These are phyloP conservation scores for Lagenidium sp. DNA, from an alignment of 352 stramenopile species.

Conservation along the genomic window DNA sequence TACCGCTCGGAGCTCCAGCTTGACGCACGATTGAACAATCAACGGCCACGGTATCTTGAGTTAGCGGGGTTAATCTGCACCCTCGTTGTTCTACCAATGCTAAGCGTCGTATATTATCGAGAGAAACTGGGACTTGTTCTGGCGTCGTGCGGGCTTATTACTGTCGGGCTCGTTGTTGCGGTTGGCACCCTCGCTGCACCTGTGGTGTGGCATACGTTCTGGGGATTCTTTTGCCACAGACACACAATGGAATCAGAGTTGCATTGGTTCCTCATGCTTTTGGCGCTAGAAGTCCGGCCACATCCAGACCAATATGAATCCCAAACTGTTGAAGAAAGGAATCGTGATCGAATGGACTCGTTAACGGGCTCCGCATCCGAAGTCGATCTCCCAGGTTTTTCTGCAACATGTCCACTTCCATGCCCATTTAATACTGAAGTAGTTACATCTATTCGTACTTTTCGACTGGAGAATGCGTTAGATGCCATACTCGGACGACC, in stretches of 20 bases:
- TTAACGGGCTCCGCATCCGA: no score
- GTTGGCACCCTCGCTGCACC: slow-evolving; percentile 12
- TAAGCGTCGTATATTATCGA: slow-evolving; percentile 13
- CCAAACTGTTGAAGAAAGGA: no score
- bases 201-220: slow-evolving; percentile 20
- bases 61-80: slow-evolving; percentile 2
- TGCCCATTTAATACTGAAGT: no score
- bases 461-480: slow-evolving; percentile 26
- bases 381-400: no score
- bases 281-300: slow-evolving; percentile 21
- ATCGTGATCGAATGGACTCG: no score
- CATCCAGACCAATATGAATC: slow-evolving; percentile 5
- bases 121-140: no score
- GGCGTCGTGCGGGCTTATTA: no score
- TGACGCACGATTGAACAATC: slow-evolving; percentile 10
- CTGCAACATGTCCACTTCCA: no score
- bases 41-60: slow-evolving; percentile 4
- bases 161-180: no score
- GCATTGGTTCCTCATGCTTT: slow-evolving; percentile 26
- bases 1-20: slow-evolving; percentile 22
- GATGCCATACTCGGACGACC: slow-evolving; percentile 26
- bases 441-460: slow-evolving; percentile 19
- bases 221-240: slow-evolving; percentile 7
- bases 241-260: slow-evolving; percentile 19
- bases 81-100: slow-evolving; percentile 4